Evolutionary conservation across 139 green algal genomes (phyloP).

Genomic region (Chlorella sp.): DNA sequence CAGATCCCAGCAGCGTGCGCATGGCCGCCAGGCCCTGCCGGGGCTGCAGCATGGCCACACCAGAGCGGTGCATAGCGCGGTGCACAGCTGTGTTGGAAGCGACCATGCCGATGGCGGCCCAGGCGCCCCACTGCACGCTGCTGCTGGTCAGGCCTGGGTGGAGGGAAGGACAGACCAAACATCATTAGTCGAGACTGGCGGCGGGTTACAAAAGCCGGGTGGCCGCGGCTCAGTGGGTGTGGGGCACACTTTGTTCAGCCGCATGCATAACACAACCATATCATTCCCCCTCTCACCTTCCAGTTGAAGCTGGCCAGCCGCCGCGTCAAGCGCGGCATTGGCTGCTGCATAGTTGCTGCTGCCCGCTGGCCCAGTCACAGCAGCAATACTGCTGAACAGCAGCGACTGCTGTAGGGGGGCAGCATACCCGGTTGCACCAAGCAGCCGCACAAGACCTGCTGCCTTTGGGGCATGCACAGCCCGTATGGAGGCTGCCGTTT

Average conservation of each 20-base stretch:
- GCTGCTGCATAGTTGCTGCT: conserved; percentile 49
- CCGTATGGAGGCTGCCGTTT: conserved; percentile 40
- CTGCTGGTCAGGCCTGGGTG: conserved; percentile 26
- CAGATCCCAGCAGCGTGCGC: neutral
- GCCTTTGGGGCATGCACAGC: conserved; percentile 62
- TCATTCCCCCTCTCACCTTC: neutral
- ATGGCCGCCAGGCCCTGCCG: conserved; percentile 54
- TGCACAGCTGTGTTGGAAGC: conserved; percentile 32
- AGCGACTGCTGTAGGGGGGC: conserved; percentile 28
- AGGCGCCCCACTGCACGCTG: conserved; percentile 68
- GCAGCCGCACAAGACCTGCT: neutral
- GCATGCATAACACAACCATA: neutral
- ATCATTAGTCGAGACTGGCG: neutral
- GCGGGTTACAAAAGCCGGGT: neutral
- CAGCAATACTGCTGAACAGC: conserved; percentile 64
- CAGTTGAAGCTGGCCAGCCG: neutral
- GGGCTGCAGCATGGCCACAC: conserved; percentile 69
- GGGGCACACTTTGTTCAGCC: neutral
- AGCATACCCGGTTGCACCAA: neutral
- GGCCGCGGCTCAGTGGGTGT: neutral
- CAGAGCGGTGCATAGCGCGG: conserved; percentile 61
- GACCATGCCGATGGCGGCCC: conserved; percentile 60
- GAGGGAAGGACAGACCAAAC: neutral
- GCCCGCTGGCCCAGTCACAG: conserved; percentile 49
- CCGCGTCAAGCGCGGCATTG: conserved; percentile 48